Base-by-base conservation (phyloP, 202 grass and related monocot species). In the Carex arenaria region DNA sequence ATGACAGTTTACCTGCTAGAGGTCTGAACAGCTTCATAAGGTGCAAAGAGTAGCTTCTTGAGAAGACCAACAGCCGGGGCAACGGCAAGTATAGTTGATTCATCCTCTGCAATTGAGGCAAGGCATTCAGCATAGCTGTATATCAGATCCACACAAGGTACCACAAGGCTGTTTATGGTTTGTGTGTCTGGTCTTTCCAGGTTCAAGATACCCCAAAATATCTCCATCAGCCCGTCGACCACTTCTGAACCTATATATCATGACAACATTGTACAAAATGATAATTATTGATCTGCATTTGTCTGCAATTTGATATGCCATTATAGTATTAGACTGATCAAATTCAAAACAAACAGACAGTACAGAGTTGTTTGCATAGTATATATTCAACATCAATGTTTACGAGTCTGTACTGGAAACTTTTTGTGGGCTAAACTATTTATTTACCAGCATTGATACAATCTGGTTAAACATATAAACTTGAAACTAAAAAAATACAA, bases 91-190 rank as follows among this genome's bases (percentile, higher is more conserved):
- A 78, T 83, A 86, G 87, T 83, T 74, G 89, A 80, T 80, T 95
- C 89, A 62, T 86, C 80, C 47, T 82, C 89, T 86, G 90, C 82
- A 85, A 86, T 79, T 52, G 93, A 76, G 69, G 92, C 89, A 43
- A 98, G 87, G 76, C 92, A 98, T 87, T 98, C 95, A 85, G 92
- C 92, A 56, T 98, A 98, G 64, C 91, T 95, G 87, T 95, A 98
- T 77, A 98, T 93, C 83, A 98, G 89, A 89, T 95, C 95, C 77
- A 98, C 95, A 80, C 87, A 93, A 66, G 95, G 95, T 83, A 98
- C 87, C 77, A 98, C 91, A 83, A 98, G 88, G 86, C 78, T 95
- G 81, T 98, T 98, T 92, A 98, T 89, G 23, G 81, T 92, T 73
- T 95, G 95, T 71, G 95, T 98, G 70, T 98, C 93, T 45, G 95